phyloP scores from a whole-genome alignment of 495 filamentous ascomycete genomes.

The Neohortaea acidophila region DNA sequence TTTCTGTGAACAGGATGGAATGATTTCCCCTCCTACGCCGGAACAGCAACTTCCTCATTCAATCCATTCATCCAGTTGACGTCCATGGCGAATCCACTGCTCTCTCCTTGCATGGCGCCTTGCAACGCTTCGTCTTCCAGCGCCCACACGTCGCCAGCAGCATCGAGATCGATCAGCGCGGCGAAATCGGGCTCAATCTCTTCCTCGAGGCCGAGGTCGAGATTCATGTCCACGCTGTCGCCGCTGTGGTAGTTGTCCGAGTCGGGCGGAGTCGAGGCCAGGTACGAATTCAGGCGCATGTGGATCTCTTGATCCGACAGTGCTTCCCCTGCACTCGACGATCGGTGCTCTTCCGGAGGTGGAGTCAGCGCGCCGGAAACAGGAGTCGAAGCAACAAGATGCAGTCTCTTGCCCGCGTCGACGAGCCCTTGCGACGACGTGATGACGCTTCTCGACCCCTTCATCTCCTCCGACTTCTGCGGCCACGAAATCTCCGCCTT shows the following conservation, averaged over 20 bases:
- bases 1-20: too few relatives aligned
- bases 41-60: slow-evolving; percentile 11
- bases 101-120: slow-evolving; percentile 25
- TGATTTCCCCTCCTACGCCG: too few relatives aligned
- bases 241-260: slow-evolving; percentile 19
- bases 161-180: slow-evolving; percentile 20
- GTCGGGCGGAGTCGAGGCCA: slow-evolving; percentile 28
- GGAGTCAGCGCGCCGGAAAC: slow-evolving; percentile 24
- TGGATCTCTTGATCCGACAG: slow-evolving; percentile 26
- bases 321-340: neutral
- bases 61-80: slow-evolving; percentile 26
- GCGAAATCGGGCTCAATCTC: slow-evolving; percentile 30
- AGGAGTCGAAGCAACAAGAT: slow-evolving; percentile 10
- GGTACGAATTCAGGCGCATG: slow-evolving; percentile 25
- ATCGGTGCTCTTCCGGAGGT: slow-evolving; percentile 23
- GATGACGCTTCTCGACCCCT: slow-evolving; percentile 16
- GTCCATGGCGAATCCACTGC: slow-evolving; percentile 25
- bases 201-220: slow-evolving; percentile 1
- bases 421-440: slow-evolving; percentile 26
- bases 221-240: neutral
- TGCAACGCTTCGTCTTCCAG: slow-evolving; percentile 13
- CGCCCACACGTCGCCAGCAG: slow-evolving; percentile 17
- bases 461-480: slow-evolving; percentile 8
- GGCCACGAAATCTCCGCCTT: slow-evolving; percentile 52
- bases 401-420: slow-evolving; percentile 23